Conservation (phyloP, 441 rosid species). For the Croton laevigatus region DNA sequence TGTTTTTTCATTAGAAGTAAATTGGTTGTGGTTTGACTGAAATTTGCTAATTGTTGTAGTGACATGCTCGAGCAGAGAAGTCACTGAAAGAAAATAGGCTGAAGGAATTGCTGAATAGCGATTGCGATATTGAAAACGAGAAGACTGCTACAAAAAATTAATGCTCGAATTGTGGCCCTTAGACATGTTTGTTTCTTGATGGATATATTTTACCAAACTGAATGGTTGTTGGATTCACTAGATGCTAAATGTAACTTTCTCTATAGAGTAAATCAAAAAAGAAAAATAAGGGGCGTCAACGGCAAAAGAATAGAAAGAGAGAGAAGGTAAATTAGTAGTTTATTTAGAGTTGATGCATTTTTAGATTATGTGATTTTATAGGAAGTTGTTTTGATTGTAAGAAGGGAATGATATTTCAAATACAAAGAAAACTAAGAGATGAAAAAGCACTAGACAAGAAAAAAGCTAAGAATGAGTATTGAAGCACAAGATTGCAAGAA, state of each 20-base stretch:
- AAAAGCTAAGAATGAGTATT: constrained; percentile 28
- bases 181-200: constrained; percentile 35
- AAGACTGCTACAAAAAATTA: constrained; percentile 57
- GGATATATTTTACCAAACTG: neutral
- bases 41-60: constrained; percentile 30
- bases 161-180: constrained; percentile 46
- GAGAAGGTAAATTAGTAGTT: constrained; percentile 35
- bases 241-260: neutral
- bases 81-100: constrained; percentile 57
- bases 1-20: neutral
- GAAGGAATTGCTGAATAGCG: constrained; percentile 53
- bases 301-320: constrained; percentile 32
- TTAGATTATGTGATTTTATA: neutral
- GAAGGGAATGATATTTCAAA: constrained; percentile 18
- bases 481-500: constrained; percentile 4
- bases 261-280: constrained; percentile 29
- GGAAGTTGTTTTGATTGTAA: constrained; percentile 26
- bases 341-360: neutral
- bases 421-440: constrained; percentile 25
- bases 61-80: constrained; percentile 63
- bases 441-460: constrained; percentile 33
- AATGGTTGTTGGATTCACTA: neutral
- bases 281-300: constrained; percentile 38
- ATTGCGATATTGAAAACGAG: constrained; percentile 65
- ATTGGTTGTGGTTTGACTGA: neutral